A percentile compares a stretch with the other conserved stretches of the same genome.
These are phyloP conservation scores for Chalara sp. DNA, from an alignment of 2,329 filamentous ascomycete genomes.

Conservation along the genomic window DNA sequence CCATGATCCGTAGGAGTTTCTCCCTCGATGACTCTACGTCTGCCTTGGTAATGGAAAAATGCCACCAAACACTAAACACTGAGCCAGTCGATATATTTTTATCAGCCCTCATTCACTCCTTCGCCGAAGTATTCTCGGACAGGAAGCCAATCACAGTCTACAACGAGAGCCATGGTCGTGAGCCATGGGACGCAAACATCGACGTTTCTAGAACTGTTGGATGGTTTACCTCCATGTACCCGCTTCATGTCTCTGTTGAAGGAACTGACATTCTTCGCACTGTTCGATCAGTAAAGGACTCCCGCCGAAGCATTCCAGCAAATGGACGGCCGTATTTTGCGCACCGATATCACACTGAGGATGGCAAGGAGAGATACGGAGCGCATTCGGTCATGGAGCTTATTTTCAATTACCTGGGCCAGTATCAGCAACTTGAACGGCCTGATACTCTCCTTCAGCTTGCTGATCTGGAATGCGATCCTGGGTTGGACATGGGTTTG, in stretches of 20 bases:
- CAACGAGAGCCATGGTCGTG: slow-evolving; percentile 36
- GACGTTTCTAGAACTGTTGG: slow-evolving; percentile 35
- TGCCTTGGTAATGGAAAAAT: too few species aligned
- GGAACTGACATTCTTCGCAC: background rate
- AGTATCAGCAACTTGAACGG: background rate
- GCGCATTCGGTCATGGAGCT: background rate
- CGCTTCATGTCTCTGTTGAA: slow-evolving; percentile 13
- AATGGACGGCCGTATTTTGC: background rate
- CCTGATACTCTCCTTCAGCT: too few species aligned
- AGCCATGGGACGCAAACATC: slow-evolving; percentile 25
- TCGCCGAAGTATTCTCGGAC: slow-evolving; percentile 28
- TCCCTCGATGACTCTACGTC: too few species aligned
- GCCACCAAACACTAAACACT: too few species aligned
- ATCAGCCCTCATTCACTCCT: slow-evolving; percentile 29
- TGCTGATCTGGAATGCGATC: too few species aligned
- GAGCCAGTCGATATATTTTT: slow-evolving; percentile 34
- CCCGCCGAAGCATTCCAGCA: background rate
- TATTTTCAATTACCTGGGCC: background rate
- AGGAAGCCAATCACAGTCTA: slow-evolving; percentile 31
- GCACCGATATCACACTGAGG: background rate
- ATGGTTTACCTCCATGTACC: slow-evolving; percentile 40
- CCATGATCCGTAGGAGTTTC: too few species aligned
- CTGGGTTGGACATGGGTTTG: too few species aligned
- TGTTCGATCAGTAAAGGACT: background rate
- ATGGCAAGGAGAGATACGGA: background rate